A percentile compares a stretch with the other conserved stretches of the same genome.
phyloP scores from a whole-genome alignment of 2,329 filamentous ascomycete genomes.

The Aspergillus intermedius region DNA sequence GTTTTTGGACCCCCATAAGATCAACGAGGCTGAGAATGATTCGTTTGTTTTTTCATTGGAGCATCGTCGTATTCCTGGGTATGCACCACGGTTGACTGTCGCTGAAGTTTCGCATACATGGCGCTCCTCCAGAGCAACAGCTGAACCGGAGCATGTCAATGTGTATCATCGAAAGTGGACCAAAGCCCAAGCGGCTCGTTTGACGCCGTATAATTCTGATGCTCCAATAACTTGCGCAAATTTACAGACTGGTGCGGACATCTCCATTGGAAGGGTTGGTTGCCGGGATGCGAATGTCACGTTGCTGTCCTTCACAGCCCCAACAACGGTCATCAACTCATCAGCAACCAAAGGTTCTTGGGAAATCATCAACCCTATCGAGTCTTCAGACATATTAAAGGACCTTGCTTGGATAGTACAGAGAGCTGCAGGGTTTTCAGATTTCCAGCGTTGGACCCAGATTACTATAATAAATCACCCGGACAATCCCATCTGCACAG shows the following conservation, averaged over 20 bases:
- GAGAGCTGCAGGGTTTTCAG: slow-evolving; percentile 17
- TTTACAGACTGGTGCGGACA: slow-evolving; percentile 9
- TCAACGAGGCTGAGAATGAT: slow-evolving; percentile 44
- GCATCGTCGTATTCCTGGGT: slow-evolving; percentile 40
- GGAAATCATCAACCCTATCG: slow-evolving; percentile 21
- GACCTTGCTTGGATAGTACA: slow-evolving; percentile 29
- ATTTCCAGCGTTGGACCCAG: slow-evolving; percentile 24
- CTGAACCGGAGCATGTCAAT: slow-evolving; percentile 13
- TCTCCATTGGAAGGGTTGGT: slow-evolving; percentile 11
- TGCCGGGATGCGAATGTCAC: slow-evolving; percentile 29
- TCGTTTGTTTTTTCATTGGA: slow-evolving; percentile 52
- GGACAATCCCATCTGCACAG: slow-evolving; percentile 12
- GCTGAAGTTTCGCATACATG: slow-evolving; percentile 44
- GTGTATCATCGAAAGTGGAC: slow-evolving; percentile 27
- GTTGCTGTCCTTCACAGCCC: slow-evolving; percentile 21
- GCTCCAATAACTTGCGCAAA: slow-evolving; percentile 15
- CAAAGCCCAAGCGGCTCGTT: slow-evolving; percentile 12
- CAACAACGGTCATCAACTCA: slow-evolving; percentile 13
- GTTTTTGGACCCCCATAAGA: slow-evolving; percentile 51
- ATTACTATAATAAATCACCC: too few relatives aligned
- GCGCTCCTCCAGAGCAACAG: slow-evolving; percentile 29
- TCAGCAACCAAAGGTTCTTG: slow-evolving; percentile 14
- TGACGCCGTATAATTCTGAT: slow-evolving; percentile 14
- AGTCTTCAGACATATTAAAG: slow-evolving; percentile 18
- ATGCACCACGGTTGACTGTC: slow-evolving; percentile 41